A percentile compares a stretch with the other conserved stretches of the same genome.
phyloP scores from a whole-genome alignment of 306 rosid species.

The Sophora flavescens region DNA sequence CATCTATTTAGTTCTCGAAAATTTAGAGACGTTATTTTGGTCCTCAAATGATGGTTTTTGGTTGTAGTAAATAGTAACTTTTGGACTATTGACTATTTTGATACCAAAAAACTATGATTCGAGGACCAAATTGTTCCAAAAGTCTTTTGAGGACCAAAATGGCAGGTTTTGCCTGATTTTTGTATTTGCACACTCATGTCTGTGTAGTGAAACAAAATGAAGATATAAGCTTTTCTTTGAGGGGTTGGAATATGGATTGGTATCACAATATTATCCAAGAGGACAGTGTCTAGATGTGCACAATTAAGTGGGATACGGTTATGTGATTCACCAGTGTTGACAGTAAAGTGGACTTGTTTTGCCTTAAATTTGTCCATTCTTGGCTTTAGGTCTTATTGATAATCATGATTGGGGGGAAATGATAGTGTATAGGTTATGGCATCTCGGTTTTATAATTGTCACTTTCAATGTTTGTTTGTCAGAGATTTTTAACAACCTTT shows the following conservation, averaged over 20 bases:
- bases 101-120: not conserved
- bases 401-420: conserved; percentile 26
- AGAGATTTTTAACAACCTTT: conserved; percentile 15
- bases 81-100: conserved; percentile 27
- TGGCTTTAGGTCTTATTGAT: conserved; percentile 30
- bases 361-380: conserved; percentile 16
- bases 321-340: conserved; percentile 39
- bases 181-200: conserved; percentile 20
- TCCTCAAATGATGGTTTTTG: not conserved
- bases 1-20: not conserved
- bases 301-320: conserved; percentile 37
- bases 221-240: conserved; percentile 18
- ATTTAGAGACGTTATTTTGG: not conserved
- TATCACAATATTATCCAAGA: conserved; percentile 22
- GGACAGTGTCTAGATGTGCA: conserved; percentile 13
- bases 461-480: conserved; percentile 13
- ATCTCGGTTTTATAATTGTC: conserved; percentile 18
- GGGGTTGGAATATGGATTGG: conserved; percentile 27
- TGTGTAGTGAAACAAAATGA: conserved; percentile 23
- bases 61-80: not conserved
- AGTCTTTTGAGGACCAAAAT: conserved; percentile 26
- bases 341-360: conserved; percentile 35
- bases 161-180: conserved; percentile 1
- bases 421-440: conserved; percentile 30
- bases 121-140: conserved; percentile 23